Base-by-base conservation (phyloP, 2,329 filamentous ascomycete genomes). In the Fonsecaea monophora region DNA sequence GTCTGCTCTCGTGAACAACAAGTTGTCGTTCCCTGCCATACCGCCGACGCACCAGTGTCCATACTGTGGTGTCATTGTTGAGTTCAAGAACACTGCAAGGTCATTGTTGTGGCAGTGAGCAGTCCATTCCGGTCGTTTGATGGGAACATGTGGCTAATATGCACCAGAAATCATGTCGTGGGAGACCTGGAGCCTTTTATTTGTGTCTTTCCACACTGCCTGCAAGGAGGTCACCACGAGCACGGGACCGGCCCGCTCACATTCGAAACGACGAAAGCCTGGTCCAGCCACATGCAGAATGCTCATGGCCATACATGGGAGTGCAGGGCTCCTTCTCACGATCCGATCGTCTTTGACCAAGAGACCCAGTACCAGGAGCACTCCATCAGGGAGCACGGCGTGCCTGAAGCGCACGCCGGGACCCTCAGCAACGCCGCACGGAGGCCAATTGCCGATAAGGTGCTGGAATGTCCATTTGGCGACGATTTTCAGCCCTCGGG, bases 51-150 rank as follows among this genome's bases (percentile, higher is more conserved):
- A 59, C 15, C 56, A 59, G 56, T 59, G 56, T 59, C 56, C 56
- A 59, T 59, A 59, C 56, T 59, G 56, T 21, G 56, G 56, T 37
- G 56, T 59, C 56, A 59, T 59, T 59, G 56, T 59, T 59, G 56
- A 59, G 56, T 59, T 59, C 56, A 59, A 59, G 56, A 59, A 59
- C 56, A 59, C 56, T 59, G 56, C 56, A 59, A 40, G 56, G 56
- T 59, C 56, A 59, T 59, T 59, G 35, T 18, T 59, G 56, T 59
- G 53, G 53, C 53, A 55, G 53, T 55, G 34, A 55, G 53, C 53
- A 32, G 53, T 34, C 35, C 53, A 55, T 55, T 55, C 53, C 53
- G 12, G 53, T 55, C 25, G 53, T 55, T 21, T 55, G 6, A 13
- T 55, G 53, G 53, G 53, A 55, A 34, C 21, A 21, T 55, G 53